Conservation (phyloP, 1,284 basidiomycete species). For the Cutaneotrichosporon spelunceum region DNA sequence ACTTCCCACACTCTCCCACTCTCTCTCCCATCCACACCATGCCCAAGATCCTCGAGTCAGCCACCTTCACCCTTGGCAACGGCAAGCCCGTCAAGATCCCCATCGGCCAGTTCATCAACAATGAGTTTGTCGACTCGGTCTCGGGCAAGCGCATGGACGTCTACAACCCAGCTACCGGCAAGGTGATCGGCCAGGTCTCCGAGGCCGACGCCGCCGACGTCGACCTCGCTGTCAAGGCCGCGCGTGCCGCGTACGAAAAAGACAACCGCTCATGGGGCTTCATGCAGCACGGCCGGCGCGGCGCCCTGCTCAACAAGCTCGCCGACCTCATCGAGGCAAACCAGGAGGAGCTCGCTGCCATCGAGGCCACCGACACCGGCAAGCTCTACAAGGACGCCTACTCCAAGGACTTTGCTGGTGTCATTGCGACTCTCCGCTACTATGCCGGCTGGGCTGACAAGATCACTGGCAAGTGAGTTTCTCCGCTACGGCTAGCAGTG, state of each 20-base stretch:
- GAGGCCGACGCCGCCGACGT: slow-evolving; percentile 61
- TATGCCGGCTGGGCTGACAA: slow-evolving; percentile 62
- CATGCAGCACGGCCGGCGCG: slow-evolving; percentile 60
- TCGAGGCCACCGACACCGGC: slow-evolving; percentile 75
- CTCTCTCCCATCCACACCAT: not conserved
- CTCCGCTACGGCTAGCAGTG: not conserved
- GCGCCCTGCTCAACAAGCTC: slow-evolving; percentile 70
- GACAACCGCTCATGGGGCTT: slow-evolving; percentile 68
- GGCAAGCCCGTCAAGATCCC: slow-evolving; percentile 21
- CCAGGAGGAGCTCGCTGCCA: slow-evolving; percentile 62
- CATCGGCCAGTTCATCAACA: slow-evolving; percentile 34
- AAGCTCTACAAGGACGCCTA: slow-evolving; percentile 74
- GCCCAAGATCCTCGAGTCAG: slow-evolving; percentile 5
- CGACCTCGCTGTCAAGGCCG: slow-evolving; percentile 75
- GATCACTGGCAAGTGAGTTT: slow-evolving; percentile 61
- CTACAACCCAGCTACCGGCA: slow-evolving; percentile 57
- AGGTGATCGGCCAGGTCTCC: slow-evolving; percentile 45
- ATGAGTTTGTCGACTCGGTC: slow-evolving; percentile 35
- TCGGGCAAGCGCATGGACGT: slow-evolving; percentile 33
- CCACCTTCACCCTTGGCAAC: slow-evolving; percentile 23
- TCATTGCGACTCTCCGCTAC: slow-evolving; percentile 67
- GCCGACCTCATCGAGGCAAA: slow-evolving; percentile 88
- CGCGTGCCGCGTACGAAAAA: slow-evolving; percentile 71
- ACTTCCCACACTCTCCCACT: not conserved
- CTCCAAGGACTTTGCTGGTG: slow-evolving; percentile 79